phyloP scores from a whole-genome alignment of 305 asterid genomes.

The Plantago lanceolata region DNA sequence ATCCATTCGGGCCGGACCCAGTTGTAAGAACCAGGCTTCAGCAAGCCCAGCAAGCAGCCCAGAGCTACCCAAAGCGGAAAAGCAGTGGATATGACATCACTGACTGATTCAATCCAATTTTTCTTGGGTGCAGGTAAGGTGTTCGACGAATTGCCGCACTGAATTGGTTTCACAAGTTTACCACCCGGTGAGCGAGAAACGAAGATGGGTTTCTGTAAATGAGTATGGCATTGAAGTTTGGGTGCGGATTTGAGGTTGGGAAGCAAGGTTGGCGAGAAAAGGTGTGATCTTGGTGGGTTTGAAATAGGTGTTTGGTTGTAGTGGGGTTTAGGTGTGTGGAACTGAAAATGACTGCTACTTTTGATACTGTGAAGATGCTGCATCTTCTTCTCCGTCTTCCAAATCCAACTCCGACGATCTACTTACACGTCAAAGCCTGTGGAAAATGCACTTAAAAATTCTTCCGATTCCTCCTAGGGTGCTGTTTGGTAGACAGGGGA shows the following conservation, averaged over 20 bases:
- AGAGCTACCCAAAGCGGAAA: slow-evolving; percentile 94
- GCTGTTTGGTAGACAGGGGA: no score
- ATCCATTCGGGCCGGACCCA: slow-evolving; percentile 89
- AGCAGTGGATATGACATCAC: slow-evolving; percentile 64
- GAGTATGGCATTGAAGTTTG: slow-evolving; percentile 9
- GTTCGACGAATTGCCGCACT: slow-evolving; percentile 53
- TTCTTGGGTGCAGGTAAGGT: slow-evolving; percentile 26
- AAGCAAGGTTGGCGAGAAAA: slow-evolving; percentile 16
- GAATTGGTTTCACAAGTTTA: slow-evolving; percentile 25
- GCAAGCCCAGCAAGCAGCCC: slow-evolving; percentile 73
- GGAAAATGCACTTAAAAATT: no score
- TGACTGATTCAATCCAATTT: slow-evolving; percentile 53
- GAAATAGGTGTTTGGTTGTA: not conserved
- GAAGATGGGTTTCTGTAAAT: slow-evolving; percentile 29
- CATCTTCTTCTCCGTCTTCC: not conserved
- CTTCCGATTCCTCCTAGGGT: no score
- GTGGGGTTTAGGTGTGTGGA: not conserved
- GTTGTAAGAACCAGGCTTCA: slow-evolving; percentile 57
- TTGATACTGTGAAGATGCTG: slow-evolving; percentile 6
- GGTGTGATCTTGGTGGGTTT: slow-evolving; percentile 5
- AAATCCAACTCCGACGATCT: no score
- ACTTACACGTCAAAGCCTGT: no score
- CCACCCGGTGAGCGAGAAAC: slow-evolving; percentile 17
- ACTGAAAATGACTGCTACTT: not conserved
- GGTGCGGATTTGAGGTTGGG: slow-evolving; percentile 23